These are phyloP conservation scores for Rhodamnia rubescens DNA, from an alignment of 345 rosid genomes.

Conservation along the genomic window DNA sequence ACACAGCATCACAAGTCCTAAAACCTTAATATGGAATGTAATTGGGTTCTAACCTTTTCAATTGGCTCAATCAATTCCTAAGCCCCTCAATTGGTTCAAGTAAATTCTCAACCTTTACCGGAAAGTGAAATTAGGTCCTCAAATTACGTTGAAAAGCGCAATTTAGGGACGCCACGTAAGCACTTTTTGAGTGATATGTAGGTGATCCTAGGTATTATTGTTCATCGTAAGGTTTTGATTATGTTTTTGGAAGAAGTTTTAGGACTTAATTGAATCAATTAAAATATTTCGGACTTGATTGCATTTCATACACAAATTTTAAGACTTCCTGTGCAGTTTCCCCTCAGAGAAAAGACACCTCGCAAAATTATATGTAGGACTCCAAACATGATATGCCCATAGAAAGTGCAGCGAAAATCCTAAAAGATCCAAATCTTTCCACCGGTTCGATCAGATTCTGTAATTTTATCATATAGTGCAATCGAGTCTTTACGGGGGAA, in stretches of 20 bases:
- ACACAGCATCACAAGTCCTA: background rate
- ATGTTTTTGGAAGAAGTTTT: background rate
- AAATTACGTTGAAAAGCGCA: background rate
- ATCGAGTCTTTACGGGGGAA: background rate
- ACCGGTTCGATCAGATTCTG: background rate
- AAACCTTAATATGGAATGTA: background rate
- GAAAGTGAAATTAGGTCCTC: background rate
- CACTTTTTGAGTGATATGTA: background rate
- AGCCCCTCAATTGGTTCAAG: background rate
- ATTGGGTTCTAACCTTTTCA: background rate
- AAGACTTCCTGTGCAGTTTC: background rate
- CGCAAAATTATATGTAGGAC: background rate
- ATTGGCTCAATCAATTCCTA: background rate
- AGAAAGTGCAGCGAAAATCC: background rate
- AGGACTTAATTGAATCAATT: background rate
- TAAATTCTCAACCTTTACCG: background rate
- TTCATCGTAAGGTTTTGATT: background rate
- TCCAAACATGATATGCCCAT: background rate
- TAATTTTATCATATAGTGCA: background rate
- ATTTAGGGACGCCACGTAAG: background rate
- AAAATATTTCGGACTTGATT: background rate
- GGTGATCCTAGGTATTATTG: background rate
- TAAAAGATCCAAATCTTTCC: background rate
- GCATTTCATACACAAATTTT: background rate
- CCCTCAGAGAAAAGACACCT: fast-evolving